These are phyloP conservation scores for Datura wrightii DNA, from an alignment of 257 asterid species.

Conservation along the genomic window DNA sequence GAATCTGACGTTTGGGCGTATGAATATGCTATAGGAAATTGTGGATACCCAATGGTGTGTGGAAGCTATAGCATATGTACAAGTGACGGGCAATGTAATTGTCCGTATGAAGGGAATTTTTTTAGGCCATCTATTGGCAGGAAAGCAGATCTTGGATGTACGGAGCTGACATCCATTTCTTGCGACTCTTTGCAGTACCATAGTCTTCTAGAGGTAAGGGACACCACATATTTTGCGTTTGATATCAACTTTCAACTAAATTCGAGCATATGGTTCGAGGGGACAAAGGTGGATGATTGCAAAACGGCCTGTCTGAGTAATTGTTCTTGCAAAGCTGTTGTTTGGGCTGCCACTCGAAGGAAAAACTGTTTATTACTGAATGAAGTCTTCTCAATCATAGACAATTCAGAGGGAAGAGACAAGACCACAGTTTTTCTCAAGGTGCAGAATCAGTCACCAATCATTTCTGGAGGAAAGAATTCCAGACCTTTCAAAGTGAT, in stretches of 20 bases:
- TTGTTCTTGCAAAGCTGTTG: constrained; percentile 28
- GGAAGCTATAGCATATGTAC: not conserved
- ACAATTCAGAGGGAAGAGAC: not conserved
- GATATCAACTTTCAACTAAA: not conserved
- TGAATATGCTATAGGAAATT: not conserved
- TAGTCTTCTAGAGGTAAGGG: not conserved
- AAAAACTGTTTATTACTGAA: not conserved
- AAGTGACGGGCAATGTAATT: not conserved
- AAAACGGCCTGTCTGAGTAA: constrained; percentile 14
- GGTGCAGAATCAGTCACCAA: constrained; percentile 21
- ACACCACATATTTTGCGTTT: not conserved
- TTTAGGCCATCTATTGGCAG: not conserved
- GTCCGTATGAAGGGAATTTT: not conserved
- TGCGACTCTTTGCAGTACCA: not conserved
- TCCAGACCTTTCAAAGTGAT: not conserved
- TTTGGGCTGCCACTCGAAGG: not conserved
- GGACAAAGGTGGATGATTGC: not conserved
- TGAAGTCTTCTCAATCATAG: constrained; percentile 24
- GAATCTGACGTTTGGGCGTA: not conserved
- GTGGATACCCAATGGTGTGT: constrained; percentile 21
- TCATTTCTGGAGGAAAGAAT: not conserved
- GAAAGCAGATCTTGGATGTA: not conserved
- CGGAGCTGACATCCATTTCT: not conserved
- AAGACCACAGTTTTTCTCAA: not conserved
- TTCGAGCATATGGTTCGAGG: not conserved